Evolutionary conservation across 2,329 filamentous ascomycete species (phyloP), one percentile per base, ranked within the genome.

Genomic region (Amphichorda felina): DNA sequence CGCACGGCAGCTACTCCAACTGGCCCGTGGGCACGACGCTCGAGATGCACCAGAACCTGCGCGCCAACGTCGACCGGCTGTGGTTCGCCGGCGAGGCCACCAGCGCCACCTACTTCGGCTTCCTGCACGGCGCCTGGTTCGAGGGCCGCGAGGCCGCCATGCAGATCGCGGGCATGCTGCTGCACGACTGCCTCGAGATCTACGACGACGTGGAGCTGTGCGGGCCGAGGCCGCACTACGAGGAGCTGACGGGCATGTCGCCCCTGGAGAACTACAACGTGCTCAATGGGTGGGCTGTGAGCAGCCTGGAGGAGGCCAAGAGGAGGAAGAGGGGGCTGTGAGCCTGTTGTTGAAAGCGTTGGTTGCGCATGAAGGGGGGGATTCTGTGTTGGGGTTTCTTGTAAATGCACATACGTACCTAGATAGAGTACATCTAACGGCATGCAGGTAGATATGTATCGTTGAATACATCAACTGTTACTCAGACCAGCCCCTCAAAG

Each of bases 31-130:
- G 71, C 1, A 73, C 74, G 30, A 76, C 71, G 0, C 57, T 82
- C 0, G 70, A 80, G 46, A 72, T 66, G 57, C 78, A 82, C 43
- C 70, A 82, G 48, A 82, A 82, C 43, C 59, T 82, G 9, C 68
- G 78, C 1, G 73, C 76, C n/a, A 80, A 79, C 40, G 54, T 77
- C 0, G 65, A 64, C 8, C 54, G 72, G 1, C 50, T 82, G 3
- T 80, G 68, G 59, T 82, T 79, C 41, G 75, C 78, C 0, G 78
- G 78, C 0, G 78, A 82, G 48, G 71, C 70, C 2, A 79, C 68
- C 1, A 76, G 69, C 29, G 63, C 72, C 0, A 62, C 72, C 44
- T 80, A 78, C 49, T 82, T 69, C 51, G 78, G 78, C 0, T 82
- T 76, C 51, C 44, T 82, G 47, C 78, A 82, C 19, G 74, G 72